Evolutionary conservation across 192 early-diverging fungal genomes (phyloP).

Genomic region (Podila epigama): DNA sequence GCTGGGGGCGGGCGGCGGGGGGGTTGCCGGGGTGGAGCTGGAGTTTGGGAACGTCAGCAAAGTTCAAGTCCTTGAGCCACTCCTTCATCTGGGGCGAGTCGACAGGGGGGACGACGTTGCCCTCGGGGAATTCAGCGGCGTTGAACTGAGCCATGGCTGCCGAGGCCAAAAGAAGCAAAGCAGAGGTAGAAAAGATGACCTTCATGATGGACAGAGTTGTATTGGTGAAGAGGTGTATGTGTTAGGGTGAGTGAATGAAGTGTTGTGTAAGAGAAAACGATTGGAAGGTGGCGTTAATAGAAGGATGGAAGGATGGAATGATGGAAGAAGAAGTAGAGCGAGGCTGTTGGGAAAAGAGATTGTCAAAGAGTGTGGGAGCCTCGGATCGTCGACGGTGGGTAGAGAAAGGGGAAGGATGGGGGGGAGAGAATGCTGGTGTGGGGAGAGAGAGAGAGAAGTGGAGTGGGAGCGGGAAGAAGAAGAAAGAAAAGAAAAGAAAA

Average conservation of each 20-base stretch:
- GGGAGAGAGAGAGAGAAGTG: too few relatives aligned
- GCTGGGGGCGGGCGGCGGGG: not conserved
- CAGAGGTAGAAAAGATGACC: conserved; percentile 5
- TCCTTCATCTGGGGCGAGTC: conserved; percentile 14
- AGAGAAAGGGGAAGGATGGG: too few relatives aligned
- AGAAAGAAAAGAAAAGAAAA: conserved; percentile 11
- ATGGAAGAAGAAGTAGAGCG: not conserved
- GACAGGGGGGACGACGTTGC: conserved; percentile 25
- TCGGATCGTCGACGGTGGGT: too few relatives aligned
- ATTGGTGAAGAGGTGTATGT: too few relatives aligned
- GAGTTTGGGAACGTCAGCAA: conserved; percentile 39
- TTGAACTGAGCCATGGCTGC: conserved; percentile 21
- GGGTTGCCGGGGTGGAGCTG: conserved; percentile 32
- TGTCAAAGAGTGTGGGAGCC: too few relatives aligned
- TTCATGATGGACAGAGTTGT: too few relatives aligned
- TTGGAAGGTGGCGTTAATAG: not conserved
- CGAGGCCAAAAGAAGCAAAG: conserved; percentile 4
- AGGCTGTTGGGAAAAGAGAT: not conserved
- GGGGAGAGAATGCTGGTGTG: too few relatives aligned
- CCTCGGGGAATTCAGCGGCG: conserved; percentile 19
- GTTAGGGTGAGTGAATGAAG: not conserved
- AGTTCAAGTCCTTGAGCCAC: conserved; percentile 33
- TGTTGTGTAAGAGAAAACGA: not conserved
- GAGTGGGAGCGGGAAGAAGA: not conserved
- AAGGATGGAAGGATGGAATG: not conserved